These are phyloP conservation scores for Silene conica DNA, from an alignment of 148 eudicot genomes.

Conservation along the genomic window DNA sequence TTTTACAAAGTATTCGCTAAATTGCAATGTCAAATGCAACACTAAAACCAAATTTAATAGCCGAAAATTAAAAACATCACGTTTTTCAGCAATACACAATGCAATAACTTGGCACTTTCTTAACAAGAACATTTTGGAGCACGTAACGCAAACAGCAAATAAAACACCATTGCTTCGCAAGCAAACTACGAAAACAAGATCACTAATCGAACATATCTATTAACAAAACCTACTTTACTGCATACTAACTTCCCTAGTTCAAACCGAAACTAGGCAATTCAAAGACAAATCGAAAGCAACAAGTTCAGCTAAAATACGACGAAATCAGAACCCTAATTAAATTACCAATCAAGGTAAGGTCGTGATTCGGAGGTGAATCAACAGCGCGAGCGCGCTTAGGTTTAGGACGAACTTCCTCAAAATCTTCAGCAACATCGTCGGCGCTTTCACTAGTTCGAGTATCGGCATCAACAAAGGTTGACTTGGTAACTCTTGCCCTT, in stretches of 20 bases:
- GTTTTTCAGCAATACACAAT: neutral
- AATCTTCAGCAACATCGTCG: constrained; percentile 57
- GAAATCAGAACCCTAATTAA: constrained; percentile 8
- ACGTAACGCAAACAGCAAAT: neutral
- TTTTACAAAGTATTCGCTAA: neutral
- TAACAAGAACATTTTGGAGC: neutral
- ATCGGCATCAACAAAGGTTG: constrained; percentile 13
- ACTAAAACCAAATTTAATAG: neutral
- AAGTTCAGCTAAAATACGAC: neutral
- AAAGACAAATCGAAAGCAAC: neutral
- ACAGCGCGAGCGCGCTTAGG: constrained; percentile 50
- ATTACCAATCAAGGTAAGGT: constrained; percentile 59
- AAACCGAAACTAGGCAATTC: neutral
- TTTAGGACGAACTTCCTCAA: constrained; percentile 61
- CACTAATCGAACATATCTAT: neutral
- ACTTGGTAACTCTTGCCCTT: constrained; percentile 46
- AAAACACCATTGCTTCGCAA: neutral
- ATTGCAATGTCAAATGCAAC: neutral
- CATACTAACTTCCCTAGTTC: neutral
- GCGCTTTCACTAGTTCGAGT: constrained; percentile 27
- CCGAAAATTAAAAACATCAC: neutral
- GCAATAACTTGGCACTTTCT: neutral
- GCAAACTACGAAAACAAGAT: neutral
- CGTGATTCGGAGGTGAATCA: constrained; percentile 29
- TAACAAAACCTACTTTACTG: too few species aligned